Conservation (phyloP, 352 stramenopile species). For the Globisporangium solare region DNA sequence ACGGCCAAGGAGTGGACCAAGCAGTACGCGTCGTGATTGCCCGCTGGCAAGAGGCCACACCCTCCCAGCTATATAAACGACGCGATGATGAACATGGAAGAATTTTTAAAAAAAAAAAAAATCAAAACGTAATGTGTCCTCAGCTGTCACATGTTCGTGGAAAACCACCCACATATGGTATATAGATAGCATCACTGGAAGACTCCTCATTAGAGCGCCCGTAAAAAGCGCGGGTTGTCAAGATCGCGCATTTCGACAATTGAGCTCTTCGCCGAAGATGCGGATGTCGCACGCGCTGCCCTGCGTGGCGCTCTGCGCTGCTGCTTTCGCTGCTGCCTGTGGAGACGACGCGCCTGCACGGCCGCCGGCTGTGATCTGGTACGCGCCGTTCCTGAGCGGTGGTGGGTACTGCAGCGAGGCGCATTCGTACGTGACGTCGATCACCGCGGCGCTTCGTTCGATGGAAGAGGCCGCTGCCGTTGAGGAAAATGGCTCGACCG, state of each 20-base stretch:
- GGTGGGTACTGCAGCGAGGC: conserved; percentile 92
- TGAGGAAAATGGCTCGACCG: background rate
- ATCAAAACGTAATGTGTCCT: too few species aligned
- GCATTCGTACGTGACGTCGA: conserved; percentile 75
- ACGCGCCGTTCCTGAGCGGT: conserved; percentile 88
- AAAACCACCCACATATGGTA: too few species aligned
- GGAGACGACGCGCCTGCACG: background rate
- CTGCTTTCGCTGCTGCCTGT: background rate
- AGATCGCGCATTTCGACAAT: too few species aligned
- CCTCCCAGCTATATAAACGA: background rate
- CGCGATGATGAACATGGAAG: background rate
- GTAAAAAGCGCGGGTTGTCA: too few species aligned
- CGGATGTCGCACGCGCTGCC: background rate
- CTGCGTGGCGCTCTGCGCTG: background rate
- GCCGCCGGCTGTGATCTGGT: conserved; percentile 73
- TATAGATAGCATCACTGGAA: too few species aligned
- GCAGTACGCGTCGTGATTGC: conserved; percentile 81
- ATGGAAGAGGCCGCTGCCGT: background rate
- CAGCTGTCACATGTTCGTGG: too few species aligned
- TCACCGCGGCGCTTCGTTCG: conserved; percentile 32
- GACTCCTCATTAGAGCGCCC: too few species aligned
- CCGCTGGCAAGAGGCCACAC: too few species aligned
- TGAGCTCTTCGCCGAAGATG: too few species aligned
- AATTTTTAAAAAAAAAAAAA: too few species aligned
- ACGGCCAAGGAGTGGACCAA: conserved; percentile 91